Conservation (phyloP, 768 basidiomycete genomes). For the Lepiota venenata region DNA sequence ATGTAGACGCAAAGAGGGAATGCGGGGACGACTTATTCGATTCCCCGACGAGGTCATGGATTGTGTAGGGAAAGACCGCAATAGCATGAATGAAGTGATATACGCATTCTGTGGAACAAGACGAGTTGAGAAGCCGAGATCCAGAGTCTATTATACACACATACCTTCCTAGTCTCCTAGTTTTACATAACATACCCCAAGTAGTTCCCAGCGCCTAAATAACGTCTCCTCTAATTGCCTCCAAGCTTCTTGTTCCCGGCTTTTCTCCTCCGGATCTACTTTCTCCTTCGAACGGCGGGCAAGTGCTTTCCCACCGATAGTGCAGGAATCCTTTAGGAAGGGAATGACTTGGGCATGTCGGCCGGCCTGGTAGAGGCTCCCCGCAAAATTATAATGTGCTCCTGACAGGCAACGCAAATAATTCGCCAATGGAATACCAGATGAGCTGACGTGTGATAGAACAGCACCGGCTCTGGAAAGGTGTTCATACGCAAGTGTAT, state of each 20-base stretch:
- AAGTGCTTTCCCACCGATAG: slow-evolving; percentile 48
- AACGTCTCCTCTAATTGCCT: slow-evolving; percentile 60
- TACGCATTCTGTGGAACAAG: slow-evolving; percentile 50
- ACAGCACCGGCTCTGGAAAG: slow-evolving; percentile 41
- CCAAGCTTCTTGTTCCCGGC: slow-evolving; percentile 39
- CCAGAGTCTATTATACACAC: slow-evolving; percentile 17
- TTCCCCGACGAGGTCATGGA: slow-evolving; percentile 34
- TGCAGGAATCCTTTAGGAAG: slow-evolving; percentile 63
- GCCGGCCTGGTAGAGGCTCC: slow-evolving; percentile 63
- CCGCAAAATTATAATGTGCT: slow-evolving; percentile 66
- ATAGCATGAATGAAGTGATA: slow-evolving; percentile 49
- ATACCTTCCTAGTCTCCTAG: slow-evolving; percentile 74
- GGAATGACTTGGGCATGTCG: slow-evolving; percentile 61
- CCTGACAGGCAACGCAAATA: slow-evolving; percentile 69
- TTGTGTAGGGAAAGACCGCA: slow-evolving; percentile 48
- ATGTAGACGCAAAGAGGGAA: slow-evolving; percentile 33
- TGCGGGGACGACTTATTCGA: slow-evolving; percentile 24
- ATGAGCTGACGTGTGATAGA: slow-evolving; percentile 21
- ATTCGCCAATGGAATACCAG: slow-evolving; percentile 39
- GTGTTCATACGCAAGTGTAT: slow-evolving; percentile 41
- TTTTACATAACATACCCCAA: slow-evolving; percentile 76
- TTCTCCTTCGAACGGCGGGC: slow-evolving; percentile 23
- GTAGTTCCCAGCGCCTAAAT: slow-evolving; percentile 73
- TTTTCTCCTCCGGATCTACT: slow-evolving; percentile 15
- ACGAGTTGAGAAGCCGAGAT: background rate